Percentiles rank a stretch among this genome's conserved stretches.
Evolutionary conservation across 495 filamentous ascomycete genomes (phyloP).

Genomic region (Apodospora peruviana): DNA sequence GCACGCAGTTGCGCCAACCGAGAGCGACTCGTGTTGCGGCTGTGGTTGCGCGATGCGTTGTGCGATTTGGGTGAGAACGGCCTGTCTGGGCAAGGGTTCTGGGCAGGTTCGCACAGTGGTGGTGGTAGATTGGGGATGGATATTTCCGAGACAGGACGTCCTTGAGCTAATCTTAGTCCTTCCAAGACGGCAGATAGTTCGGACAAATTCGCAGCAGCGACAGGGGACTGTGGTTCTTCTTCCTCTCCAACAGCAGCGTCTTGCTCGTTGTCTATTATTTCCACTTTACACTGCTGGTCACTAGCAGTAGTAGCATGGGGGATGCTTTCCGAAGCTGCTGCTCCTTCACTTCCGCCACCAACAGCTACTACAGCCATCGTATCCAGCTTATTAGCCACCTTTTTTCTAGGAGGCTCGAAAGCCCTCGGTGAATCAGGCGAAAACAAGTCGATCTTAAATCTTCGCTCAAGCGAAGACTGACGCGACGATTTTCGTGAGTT

Average conservation of each 20-base stretch:
- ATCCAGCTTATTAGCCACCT: too few species aligned
- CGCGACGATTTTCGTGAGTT: not conserved
- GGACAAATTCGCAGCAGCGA: slow-evolving; percentile 3
- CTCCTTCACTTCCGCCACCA: too few species aligned
- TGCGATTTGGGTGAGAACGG: slow-evolving; percentile 20
- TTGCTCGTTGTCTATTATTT: not conserved
- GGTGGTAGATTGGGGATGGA: slow-evolving; percentile 1
- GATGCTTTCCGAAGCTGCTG: too few species aligned
- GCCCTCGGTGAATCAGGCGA: not conserved
- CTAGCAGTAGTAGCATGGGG: too few species aligned
- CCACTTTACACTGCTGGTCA: not conserved
- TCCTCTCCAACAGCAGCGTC: not conserved
- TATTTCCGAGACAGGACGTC: slow-evolving; percentile 11
- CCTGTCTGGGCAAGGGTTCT: slow-evolving; percentile 10
- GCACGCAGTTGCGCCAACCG: not conserved
- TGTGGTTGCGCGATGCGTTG: slow-evolving; percentile 15
- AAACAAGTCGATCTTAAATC: not conserved
- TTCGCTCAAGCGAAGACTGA: not conserved
- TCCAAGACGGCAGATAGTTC: slow-evolving; percentile 9
- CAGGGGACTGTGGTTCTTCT: too few species aligned
- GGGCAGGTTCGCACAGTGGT: not conserved
- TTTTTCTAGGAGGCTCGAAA: slow-evolving; percentile 1
- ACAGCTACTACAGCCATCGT: too few species aligned
- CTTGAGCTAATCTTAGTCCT: slow-evolving; percentile 4
- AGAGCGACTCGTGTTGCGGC: slow-evolving; percentile 10